Base-by-base conservation (phyloP, 192 early-diverging fungal genomes). In the Tieghemiomyces parasiticus region DNA sequence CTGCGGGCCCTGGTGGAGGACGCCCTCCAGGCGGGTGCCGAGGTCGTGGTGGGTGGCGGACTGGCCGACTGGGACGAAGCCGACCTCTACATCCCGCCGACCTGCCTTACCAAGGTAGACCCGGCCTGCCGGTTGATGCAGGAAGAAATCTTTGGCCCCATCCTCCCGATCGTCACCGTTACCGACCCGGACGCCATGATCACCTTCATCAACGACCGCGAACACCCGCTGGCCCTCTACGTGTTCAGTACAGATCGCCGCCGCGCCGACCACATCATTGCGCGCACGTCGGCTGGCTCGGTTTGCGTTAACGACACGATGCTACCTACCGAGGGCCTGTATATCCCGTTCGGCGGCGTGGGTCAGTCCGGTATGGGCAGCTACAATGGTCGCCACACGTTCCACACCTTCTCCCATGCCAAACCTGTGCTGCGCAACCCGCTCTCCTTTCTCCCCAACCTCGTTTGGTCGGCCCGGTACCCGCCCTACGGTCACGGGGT, bases 131-230 rank as follows among this genome's bases (percentile, higher is more conserved):
- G 65, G 9, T 67, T 88, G 59, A 91, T 95, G 92, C 51, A 73
- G 24, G 82, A 82, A 30, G 94, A 98, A 69, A 65, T 98, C 44
- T 95, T 98, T 78, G 95, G 91, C 24, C 95, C 95, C 3, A 67
- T 95, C 34, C 67, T 98, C 59, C 90, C 90, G 19, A 74, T 98
- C 56, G 51, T 95, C 26, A 63, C 75, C 2, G 80, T 82, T 52
- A 76, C 82, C 60, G 71, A 68, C 28, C 32, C 85, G 10, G 75
- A 86, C 20, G 81, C 82, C 45, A 85, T 81, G 4, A 69, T 90
- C 42, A 68, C 62, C 31, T 67, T 75, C 61, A 73, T 90, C 32
- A 84, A 83, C 61, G 55, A 60, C 10, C 73, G 74, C 44, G 83
- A 83, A 50, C 77, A 79, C 61, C 92, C 95, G 45, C 77, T 98